Conservation (phyloP, 257 asterid genomes). For the Handroanthus guayacan region DNA sequence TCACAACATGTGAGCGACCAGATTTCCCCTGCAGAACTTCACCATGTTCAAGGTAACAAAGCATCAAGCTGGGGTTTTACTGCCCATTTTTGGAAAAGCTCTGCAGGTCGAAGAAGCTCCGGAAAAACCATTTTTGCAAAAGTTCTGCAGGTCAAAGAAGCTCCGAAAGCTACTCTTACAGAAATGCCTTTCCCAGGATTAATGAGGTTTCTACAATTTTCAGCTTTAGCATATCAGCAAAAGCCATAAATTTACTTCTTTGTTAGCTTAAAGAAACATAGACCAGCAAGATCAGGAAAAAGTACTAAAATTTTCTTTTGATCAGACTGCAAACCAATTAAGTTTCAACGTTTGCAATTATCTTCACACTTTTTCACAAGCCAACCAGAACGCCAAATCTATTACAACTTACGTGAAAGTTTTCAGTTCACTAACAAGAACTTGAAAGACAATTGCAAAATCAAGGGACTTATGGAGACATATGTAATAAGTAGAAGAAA, state of each 20-base stretch:
- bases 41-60: conserved; percentile 5
- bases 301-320: neutral
- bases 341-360: neutral
- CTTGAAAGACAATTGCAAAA: conserved; percentile 4
- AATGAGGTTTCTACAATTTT: neutral
- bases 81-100: neutral
- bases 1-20: neutral
- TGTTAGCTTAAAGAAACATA: conserved; percentile 1
- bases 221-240: neutral
- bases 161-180: neutral
- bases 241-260: neutral
- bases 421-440: conserved; percentile 2
- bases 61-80: neutral
- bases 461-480: conserved; percentile 21
- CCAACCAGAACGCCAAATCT: conserved; percentile 1
- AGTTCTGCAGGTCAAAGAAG: neutral
- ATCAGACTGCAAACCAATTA: neutral
- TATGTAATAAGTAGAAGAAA: neutral
- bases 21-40: neutral
- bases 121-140: neutral
- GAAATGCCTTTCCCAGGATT: neutral
- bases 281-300: conserved; percentile 9
- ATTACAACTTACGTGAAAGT: conserved; percentile 1
- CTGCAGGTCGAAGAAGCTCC: neutral
- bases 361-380: neutral